These are phyloP conservation scores for Dysphania ambrosioides DNA, from an alignment of 148 eudicot genomes.

Conservation along the genomic window DNA sequence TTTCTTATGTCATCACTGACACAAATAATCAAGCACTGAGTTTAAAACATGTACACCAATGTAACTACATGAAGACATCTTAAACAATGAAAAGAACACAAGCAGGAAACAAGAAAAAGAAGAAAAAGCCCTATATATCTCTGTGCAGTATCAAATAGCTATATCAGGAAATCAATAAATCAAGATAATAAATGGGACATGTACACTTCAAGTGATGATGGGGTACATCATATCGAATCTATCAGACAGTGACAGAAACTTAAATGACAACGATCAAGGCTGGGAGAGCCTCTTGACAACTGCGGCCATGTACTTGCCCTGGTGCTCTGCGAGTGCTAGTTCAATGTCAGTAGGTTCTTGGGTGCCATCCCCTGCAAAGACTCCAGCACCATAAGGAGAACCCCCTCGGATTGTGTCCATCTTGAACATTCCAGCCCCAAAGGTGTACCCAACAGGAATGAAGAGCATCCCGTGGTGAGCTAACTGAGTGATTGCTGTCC, in stretches of 20 bases:
- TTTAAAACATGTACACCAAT: slow-evolving; percentile 28
- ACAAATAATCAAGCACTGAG: slow-evolving; percentile 9
- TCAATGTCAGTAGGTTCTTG: slow-evolving; percentile 70
- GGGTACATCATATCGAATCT: slow-evolving; percentile 12
- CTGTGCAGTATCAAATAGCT: slow-evolving; percentile 9
- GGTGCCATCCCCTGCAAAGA: slow-evolving; percentile 81
- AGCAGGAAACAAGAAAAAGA: not conserved
- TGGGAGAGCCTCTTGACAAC: slow-evolving; percentile 61
- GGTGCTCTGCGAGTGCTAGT: slow-evolving; percentile 82
- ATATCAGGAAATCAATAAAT: not conserved
- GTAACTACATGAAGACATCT: slow-evolving; percentile 3
- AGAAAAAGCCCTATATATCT: slow-evolving; percentile 10
- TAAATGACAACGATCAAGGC: slow-evolving; percentile 30
- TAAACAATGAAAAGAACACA: slow-evolving; percentile 10
- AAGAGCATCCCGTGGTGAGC: slow-evolving; percentile 93
- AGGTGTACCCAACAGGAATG: slow-evolving; percentile 88
- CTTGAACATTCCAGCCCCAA: slow-evolving; percentile 89
- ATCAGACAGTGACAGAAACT: slow-evolving; percentile 3
- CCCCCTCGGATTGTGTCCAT: slow-evolving; percentile 86
- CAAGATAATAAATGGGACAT: slow-evolving; percentile 8
- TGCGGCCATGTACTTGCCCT: slow-evolving; percentile 86
- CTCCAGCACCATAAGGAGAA: slow-evolving; percentile 88
- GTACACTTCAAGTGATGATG: slow-evolving; percentile 12
- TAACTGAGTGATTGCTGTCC: slow-evolving; percentile 90
- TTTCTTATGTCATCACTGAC: slow-evolving; percentile 16